Evolutionary conservation across 371 early-diverging fungal species (phyloP), one percentile per base, ranked within the genome.

Genomic region (Actinomucor elegans): DNA sequence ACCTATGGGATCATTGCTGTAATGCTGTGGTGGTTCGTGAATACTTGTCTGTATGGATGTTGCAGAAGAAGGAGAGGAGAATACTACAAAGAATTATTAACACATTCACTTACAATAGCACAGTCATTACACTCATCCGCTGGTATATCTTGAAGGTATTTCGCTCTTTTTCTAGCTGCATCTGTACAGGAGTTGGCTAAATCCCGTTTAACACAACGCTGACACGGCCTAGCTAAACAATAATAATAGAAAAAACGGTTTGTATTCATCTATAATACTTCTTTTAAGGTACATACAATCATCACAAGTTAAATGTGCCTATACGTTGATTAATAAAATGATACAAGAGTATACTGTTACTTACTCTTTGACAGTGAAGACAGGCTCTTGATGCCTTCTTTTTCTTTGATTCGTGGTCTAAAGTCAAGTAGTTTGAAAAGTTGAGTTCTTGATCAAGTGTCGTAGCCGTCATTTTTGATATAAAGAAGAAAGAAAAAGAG

Each of bases 211-310:
- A 88, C 73, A 61, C 93, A 93, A 0, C 91, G 81, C 24, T 75
- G 72, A 58, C 93, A 93, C n/a, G 93, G 93, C 29, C 93, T 80
- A n/a, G 74, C 79, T 81, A 66, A n/a, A n/a, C n/a, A n/a, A n/a
- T n/a, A n/a, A n/a, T n/a, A n/a, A n/a, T 12, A 42, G 10, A 42
- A 42, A 9, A 27, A 35, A 11, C n/a, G 9, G 28, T 29, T 20
- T 14, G 17, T 23, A 46, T 23, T 41, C 10, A 23, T 40, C 12
- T 34, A 20, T 48, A 38, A 12, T 20, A 32, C 10, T 32, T 46
- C n/a, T 33, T 23, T 24, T 34, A 10, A 24, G 31, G 9, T 49
- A 67, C 69, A 55, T 67, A 79, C 80, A 61, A 48, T 80, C 81
- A 64, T 81, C 81, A 47, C 82, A 82, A 21, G 81, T 81, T 52